These are phyloP conservation scores for Hypoxylon trugodes DNA, from an alignment of 495 filamentous ascomycete species.

Conservation along the genomic window DNA sequence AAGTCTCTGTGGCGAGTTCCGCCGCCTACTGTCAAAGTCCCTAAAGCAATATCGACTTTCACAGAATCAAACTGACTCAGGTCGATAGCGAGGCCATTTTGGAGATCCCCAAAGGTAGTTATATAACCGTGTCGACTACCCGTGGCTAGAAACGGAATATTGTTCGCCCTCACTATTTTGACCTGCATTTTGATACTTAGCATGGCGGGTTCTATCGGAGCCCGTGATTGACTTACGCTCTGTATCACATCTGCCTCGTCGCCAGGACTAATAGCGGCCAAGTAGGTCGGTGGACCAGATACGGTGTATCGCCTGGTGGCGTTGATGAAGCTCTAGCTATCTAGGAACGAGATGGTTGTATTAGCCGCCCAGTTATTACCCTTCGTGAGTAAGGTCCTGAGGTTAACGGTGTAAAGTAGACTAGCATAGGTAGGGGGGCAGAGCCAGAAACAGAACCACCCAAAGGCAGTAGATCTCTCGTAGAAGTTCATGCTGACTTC, in stretches of 20 bases:
- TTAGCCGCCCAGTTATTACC: neutral
- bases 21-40: conserved; percentile 39
- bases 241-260: conserved; percentile 42
- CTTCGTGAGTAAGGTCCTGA: too few relatives aligned
- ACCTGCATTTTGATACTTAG: conserved; percentile 10
- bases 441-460: too few relatives aligned
- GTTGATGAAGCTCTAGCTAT: neutral
- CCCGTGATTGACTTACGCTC: conserved; percentile 18
- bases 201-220: neutral
- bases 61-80: conserved; percentile 42
- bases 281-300: conserved; percentile 38
- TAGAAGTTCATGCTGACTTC: too few relatives aligned
- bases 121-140: conserved; percentile 43
- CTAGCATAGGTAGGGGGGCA: too few relatives aligned
- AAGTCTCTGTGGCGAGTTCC: conserved; percentile 27
- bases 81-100: conserved; percentile 35
- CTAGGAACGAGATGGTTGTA: neutral
- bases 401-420: too few relatives aligned
- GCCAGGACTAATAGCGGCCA: conserved; percentile 39
- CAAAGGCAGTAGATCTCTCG: too few relatives aligned
- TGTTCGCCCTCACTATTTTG: neutral
- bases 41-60: conserved; percentile 12
- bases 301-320: conserved; percentile 17
- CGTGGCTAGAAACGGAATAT: conserved; percentile 44
- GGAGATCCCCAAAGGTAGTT: conserved; percentile 1